Base-by-base conservation (phyloP, 106 monocot genomes). In the Gastrodia elata region DNA sequence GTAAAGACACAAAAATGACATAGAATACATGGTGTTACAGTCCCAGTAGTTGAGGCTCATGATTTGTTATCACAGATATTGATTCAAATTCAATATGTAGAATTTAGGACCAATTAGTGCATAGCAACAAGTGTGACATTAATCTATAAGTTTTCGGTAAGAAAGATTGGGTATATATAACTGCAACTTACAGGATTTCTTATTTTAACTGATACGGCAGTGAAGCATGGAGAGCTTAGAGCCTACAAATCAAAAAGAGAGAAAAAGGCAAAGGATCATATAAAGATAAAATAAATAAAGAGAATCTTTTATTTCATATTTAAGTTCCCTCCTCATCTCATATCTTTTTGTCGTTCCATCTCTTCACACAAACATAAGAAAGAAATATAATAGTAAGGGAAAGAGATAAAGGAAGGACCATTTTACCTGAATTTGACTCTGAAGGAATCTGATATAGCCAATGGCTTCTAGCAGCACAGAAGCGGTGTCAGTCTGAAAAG, bases 371-470 rank as follows among this genome's bases (percentile, higher is more conserved):
- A 18, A 22, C 52, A n/a, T n/a, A 46, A 52, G 52, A 52, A 52
- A 52, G 8, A 2, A 52, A 52, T 0, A 22, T n/a, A 22, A 22
- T 22, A 5, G 15, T 6, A 5, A 34, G 28, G 64, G 36, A 35
- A 36, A 77, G 33, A 64, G 40, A 72, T 73, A 74, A 65, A 71
- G 68, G 70, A 58, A 70, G 49, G 46, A 43, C 75, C 38, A 72
- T 36, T 30, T 42, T 55, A 91, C 94, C 94, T 91, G 79, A 81
- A 94, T 87, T 82, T 94, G 94, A 75, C 82, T 44, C 48, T 94
- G 91, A 44, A 94, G 94, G 91, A 94, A 94, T 94, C 94, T 94
- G 78, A 94, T 91, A 82, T 91, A 94, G 70, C 94, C 91, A 87
- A 91, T 94, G 81, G 94, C 86, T 83, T 94, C 94, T 70, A 79